Percentiles rank a stretch among this genome's conserved stretches.
Conservation (phyloP, 2,329 filamentous ascomycete genomes). For the Penicillium sp. region DNA sequence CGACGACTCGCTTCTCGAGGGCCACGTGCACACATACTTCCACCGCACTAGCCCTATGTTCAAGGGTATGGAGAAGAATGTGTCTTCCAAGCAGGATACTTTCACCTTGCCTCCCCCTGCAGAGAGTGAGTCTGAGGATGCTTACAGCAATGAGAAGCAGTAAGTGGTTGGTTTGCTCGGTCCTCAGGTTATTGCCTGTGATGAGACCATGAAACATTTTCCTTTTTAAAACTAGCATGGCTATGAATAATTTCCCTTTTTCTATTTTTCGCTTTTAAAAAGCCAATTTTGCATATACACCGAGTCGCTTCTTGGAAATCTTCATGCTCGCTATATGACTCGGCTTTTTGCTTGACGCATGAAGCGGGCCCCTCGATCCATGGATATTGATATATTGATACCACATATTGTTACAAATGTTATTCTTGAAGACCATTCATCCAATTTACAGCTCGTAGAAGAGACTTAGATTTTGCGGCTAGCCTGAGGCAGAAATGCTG, state of each 20-base stretch:
- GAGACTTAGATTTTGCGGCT: neutral
- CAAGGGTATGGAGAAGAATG: constrained; percentile 35
- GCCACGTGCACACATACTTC: constrained; percentile 53
- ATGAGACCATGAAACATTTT: neutral
- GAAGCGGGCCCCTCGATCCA: constrained; percentile 3
- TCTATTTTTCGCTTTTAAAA: constrained; percentile 5
- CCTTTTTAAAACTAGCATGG: neutral
- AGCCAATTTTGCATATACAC: constrained; percentile 6
- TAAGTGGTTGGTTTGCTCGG: neutral
- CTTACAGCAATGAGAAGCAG: constrained; percentile 23
- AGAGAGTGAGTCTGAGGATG: constrained; percentile 21
- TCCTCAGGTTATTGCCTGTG: neutral
- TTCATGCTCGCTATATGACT: constrained; percentile 10
- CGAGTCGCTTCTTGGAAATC: constrained; percentile 6
- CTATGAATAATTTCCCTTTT: constrained; percentile 5
- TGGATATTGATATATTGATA: constrained; percentile 20
- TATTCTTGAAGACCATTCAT: neutral
- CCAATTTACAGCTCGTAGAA: neutral
- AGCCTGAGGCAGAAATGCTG: constrained; percentile 1
- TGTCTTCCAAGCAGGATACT: constrained; percentile 27
- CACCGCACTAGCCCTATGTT: constrained; percentile 49
- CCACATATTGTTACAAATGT: constrained; percentile 2
- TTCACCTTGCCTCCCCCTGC: constrained; percentile 36
- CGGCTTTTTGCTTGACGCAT: constrained; percentile 17
- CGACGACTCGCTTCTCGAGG: constrained; percentile 48